Evolutionary conservation across 2,329 filamentous ascomycete genomes (phyloP).

Genomic region (Aspergillus sp.): DNA sequence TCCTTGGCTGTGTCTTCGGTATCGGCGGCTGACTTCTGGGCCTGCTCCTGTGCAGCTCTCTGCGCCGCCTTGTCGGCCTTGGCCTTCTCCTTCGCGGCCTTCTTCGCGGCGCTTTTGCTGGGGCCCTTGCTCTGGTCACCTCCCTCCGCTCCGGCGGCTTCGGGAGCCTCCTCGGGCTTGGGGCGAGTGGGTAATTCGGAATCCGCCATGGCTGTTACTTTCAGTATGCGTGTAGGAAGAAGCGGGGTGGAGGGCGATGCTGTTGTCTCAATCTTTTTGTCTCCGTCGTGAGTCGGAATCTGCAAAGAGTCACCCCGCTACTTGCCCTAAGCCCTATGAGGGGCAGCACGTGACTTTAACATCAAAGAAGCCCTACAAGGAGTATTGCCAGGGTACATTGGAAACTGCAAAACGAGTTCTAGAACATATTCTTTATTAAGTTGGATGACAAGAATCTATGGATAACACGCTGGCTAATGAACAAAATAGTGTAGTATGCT

Average conservation of each 20-base stretch:
- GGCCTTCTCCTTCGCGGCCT: constrained; percentile 82
- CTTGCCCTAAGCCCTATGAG: constrained; percentile 30
- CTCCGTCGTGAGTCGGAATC: constrained; percentile 1
- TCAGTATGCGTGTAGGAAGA: constrained; percentile 1
- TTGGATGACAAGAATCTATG: too few relatives aligned
- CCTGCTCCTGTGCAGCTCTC: constrained; percentile 66
- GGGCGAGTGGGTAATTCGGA: constrained; percentile 33
- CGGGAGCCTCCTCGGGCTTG: constrained; percentile 29
- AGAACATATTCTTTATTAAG: too few relatives aligned
- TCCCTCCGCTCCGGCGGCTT: constrained; percentile 27
- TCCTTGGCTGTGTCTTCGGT: constrained; percentile 55
- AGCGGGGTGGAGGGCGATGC: neutral
- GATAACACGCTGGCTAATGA: too few relatives aligned
- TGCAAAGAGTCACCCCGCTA: constrained; percentile 27
- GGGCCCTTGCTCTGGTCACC: constrained; percentile 22
- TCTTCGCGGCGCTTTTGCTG: constrained; percentile 77
- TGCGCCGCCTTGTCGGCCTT: constrained; percentile 68
- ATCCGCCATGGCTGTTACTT: constrained; percentile 26
- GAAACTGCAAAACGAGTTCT: too few relatives aligned
- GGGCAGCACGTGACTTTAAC: constrained; percentile 6
- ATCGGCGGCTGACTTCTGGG: constrained; percentile 56
- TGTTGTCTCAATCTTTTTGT: neutral
- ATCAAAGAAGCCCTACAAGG: too few relatives aligned
- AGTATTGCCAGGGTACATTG: too few relatives aligned
- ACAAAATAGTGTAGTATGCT: too few relatives aligned